Evolutionary conservation across 2,329 filamentous ascomycete genomes (phyloP).

Genomic region (Aspergillus sp.): DNA sequence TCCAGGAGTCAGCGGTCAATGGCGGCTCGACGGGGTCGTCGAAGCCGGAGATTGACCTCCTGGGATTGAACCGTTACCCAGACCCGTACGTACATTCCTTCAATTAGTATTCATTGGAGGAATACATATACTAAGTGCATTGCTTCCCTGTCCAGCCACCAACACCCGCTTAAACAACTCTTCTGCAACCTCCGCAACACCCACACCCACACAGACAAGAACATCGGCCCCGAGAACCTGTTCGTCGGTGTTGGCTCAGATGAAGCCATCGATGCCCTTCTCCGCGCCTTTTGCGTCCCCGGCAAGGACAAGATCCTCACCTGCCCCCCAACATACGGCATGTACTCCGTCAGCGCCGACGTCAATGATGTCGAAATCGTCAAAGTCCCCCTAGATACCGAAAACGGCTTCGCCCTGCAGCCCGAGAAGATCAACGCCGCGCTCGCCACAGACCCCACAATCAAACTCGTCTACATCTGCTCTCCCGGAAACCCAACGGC

Average conservation of each 20-base stretch:
- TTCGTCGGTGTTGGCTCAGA: conserved; percentile 97
- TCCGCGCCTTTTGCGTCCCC: conserved; percentile 90
- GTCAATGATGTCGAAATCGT: conserved; percentile 90
- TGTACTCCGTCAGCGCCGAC: conserved; percentile 94
- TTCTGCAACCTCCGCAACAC: conserved; percentile 86
- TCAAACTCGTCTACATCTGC: conserved; percentile 93
- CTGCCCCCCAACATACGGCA: conserved; percentile 96
- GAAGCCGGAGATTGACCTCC: conserved; percentile 70
- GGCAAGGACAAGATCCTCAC: conserved; percentile 88
- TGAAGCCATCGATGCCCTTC: conserved; percentile 92
- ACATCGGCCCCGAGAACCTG: conserved; percentile 77
- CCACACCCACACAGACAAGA: conserved; percentile 74
- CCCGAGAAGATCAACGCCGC: conserved; percentile 68
- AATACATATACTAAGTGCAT: neutral
- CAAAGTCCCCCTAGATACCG: conserved; percentile 77
- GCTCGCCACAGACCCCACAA: conserved; percentile 65
- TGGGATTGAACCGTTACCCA: conserved; percentile 89
- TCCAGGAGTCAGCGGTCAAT: conserved; percentile 49
- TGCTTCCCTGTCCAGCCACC: conserved; percentile 61
- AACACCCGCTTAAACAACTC: conserved; percentile 79
- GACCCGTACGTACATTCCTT: conserved; percentile 64
- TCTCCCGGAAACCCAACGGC: conserved; percentile 95
- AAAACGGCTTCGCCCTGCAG: conserved; percentile 75
- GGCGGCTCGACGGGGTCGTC: conserved; percentile 44
- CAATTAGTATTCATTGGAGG: neutral